These are phyloP conservation scores for Mucor saturninus DNA, from an alignment of 371 early-diverging fungal genomes.

Conservation along the genomic window DNA sequence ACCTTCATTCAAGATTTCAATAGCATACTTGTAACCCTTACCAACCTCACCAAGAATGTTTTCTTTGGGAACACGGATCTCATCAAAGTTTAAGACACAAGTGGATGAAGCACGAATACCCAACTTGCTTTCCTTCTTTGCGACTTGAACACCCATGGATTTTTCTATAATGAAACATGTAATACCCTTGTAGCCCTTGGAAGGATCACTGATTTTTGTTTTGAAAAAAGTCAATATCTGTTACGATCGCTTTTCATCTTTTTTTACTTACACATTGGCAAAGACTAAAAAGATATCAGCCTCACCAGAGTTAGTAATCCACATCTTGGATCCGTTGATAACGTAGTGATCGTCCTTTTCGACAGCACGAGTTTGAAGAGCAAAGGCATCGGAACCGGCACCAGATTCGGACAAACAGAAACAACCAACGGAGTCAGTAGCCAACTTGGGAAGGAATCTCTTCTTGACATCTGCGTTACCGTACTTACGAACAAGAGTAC, in stretches of 20 bases:
- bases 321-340: slow-evolving; percentile 93
- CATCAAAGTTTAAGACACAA: slow-evolving; percentile 93
- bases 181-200: slow-evolving; percentile 96
- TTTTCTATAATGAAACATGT: slow-evolving; percentile 97
- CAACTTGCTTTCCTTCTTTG: slow-evolving; percentile 97
- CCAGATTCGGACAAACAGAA: slow-evolving; percentile 96
- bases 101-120: slow-evolving; percentile 97
- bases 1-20: slow-evolving; percentile 97
- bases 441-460: slow-evolving; percentile 84
- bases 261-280: slow-evolving; percentile 79
- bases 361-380: slow-evolving; percentile 90
- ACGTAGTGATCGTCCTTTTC: slow-evolving; percentile 92
- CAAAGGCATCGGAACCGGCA: slow-evolving; percentile 96
- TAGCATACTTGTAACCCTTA: slow-evolving; percentile 98
- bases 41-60: slow-evolving; percentile 94
- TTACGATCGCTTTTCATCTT: not conserved
- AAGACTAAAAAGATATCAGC: slow-evolving; percentile 97
- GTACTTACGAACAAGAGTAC: slow-evolving; percentile 92
- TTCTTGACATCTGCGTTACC: slow-evolving; percentile 77
- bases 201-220: not conserved
- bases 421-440: slow-evolving; percentile 86
- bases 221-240: not conserved
- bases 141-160: slow-evolving; percentile 91
- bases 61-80: slow-evolving; percentile 84
- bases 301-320: slow-evolving; percentile 89